Base-by-base conservation (phyloP, 169 alveolate genomes). In the Eimeria zaria region DNA sequence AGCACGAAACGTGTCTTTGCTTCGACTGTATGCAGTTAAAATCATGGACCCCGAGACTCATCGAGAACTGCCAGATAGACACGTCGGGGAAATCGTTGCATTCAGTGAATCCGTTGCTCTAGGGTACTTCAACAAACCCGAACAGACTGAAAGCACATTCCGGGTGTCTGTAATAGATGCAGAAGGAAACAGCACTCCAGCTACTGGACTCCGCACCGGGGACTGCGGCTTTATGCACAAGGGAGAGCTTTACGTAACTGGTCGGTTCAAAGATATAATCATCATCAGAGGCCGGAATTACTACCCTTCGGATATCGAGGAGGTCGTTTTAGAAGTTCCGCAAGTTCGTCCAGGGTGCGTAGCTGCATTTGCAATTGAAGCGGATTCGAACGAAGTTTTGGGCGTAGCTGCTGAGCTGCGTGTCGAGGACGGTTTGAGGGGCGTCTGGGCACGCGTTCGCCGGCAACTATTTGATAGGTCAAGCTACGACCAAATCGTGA, bases 241-340 rank as follows among this genome's bases (percentile, higher is more conserved):
- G 41, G 92, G 97, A n/a, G 96, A 97, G 97, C 95, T 97, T 16
- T 97, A 91, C 84, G 96, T 97, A 67, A 87, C 98, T 7, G 98
- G 98, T 14, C 97, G 98, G 46, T 96, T 97, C 74, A 97, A 97
- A 48, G 98, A 97, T 71, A 46, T 97, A 53, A 97, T 97, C 53
- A 97, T 97, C 58, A 96, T 97, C 62, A 78, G 98, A 30, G 98
- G 98, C 14, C 96, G 98, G 16, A 97, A 97, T 78, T 97, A 92
- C 89, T 97, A 95, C 88, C 98, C 98, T 18, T 97, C 97, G 67
- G 98, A 97, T 53, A 97, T 97, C 27, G 98, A 97, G 78, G 98
- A 97, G 83, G 96, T 95, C 24, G 96, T 97, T 27, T 97, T 96
- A 36, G 81, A 93, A 51, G 97, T 97, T 18, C 91, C 96, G 24